A percentile compares a stretch with the other conserved stretches of the same genome.
phyloP scores from a whole-genome alignment of 495 filamentous ascomycete species.

The Copromyces sp. region DNA sequence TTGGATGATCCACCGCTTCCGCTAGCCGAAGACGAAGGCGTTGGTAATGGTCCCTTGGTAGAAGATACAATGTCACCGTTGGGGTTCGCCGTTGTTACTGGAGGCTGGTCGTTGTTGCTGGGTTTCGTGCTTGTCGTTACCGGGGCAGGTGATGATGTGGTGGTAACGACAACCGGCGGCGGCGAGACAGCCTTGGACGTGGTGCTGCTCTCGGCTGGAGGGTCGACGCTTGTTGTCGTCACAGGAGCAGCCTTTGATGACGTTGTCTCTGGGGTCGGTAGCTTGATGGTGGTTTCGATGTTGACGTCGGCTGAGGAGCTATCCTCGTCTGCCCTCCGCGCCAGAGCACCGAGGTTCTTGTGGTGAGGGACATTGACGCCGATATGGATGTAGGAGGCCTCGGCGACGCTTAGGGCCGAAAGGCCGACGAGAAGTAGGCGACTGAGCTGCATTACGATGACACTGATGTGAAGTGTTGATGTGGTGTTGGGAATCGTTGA shows the following conservation, averaged over 20 bases:
- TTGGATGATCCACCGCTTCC: background rate
- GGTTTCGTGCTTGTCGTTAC: constrained; percentile 3
- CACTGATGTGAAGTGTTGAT: constrained; percentile 12
- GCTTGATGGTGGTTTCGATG: background rate
- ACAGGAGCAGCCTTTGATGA: background rate
- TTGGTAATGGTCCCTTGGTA: background rate
- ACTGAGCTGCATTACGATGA: constrained; percentile 28
- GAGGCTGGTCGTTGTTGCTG: constrained; percentile 2
- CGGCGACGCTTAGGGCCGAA: constrained; percentile 29
- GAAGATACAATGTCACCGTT: background rate
- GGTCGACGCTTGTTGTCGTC: background rate
- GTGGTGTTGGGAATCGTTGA: background rate
- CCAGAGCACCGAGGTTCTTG: background rate
- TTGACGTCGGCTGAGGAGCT: constrained; percentile 1
- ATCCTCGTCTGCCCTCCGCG: constrained; percentile 8
- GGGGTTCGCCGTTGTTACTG: background rate
- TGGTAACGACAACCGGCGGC: constrained; percentile 1
- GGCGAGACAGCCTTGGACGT: background rate
- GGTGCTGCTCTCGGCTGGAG: background rate
- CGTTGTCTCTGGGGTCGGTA: background rate
- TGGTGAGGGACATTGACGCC: constrained; percentile 7
- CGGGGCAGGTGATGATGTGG: constrained; percentile 4
- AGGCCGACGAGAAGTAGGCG: constrained; percentile 31
- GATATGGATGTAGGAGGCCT: constrained; percentile 25
- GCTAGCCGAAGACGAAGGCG: background rate